phyloP scores from a whole-genome alignment of 129 eudicot species.

The carrot (Daucus carota) region DNA sequence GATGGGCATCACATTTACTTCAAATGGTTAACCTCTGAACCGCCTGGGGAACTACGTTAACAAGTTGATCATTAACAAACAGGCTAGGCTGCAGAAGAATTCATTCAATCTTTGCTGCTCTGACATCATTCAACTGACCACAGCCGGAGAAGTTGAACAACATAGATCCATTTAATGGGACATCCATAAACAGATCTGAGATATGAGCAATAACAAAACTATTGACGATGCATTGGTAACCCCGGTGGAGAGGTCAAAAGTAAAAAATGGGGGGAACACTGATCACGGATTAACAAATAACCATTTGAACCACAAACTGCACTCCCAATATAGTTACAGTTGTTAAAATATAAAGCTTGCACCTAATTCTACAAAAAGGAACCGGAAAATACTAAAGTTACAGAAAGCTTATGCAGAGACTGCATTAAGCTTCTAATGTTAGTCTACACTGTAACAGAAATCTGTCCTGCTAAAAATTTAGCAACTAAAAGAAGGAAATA shows the following conservation, averaged over 20 bases:
- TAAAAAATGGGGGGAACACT: background rate
- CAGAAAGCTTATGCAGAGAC: constrained; percentile 19
- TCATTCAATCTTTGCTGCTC: background rate
- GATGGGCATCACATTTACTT: background rate
- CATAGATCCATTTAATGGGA: background rate
- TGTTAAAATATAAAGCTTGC: background rate
- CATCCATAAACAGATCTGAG: background rate
- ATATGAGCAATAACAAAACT: background rate
- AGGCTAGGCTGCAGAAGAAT: background rate
- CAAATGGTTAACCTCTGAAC: background rate
- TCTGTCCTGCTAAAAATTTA: constrained; percentile 31
- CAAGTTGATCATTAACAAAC: too few species aligned
- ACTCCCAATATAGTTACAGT: constrained; percentile 22
- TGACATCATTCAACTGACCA: background rate
- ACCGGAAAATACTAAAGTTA: background rate
- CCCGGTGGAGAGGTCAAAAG: background rate
- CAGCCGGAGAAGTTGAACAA: background rate
- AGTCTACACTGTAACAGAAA: constrained; percentile 43
- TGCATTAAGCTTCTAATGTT: constrained; percentile 29
- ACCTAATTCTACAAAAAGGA: constrained; percentile 16
- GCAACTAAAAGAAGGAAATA: constrained; percentile 1
- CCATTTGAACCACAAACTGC: background rate
- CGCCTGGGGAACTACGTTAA: background rate
- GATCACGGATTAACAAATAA: background rate
- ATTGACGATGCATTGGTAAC: background rate